phyloP scores from a whole-genome alignment of 148 eudicot species.

The Arbutus unedo region DNA sequence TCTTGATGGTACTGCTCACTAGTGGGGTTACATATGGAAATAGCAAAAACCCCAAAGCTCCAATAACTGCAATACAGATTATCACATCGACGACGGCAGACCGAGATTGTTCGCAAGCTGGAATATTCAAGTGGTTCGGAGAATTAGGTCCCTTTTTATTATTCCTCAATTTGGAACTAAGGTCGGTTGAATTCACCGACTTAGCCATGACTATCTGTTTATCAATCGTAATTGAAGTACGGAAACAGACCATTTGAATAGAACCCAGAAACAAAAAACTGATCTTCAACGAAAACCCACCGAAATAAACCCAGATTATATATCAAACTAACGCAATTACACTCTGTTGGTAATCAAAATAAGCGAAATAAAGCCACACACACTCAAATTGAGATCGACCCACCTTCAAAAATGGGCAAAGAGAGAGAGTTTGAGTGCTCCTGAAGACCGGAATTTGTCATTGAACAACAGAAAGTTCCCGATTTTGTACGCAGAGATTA shows the following conservation, averaged over 20 bases:
- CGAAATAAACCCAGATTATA: background rate
- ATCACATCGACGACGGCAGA: conserved; percentile 63
- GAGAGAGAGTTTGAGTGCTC: conserved; percentile 5
- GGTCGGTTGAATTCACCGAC: conserved; percentile 42
- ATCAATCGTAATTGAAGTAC: conserved; percentile 39
- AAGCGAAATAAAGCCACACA: background rate
- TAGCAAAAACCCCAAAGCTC: conserved; percentile 65
- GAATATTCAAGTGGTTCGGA: conserved; percentile 35
- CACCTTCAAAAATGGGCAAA: background rate
- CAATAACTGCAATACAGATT: conserved; percentile 64
- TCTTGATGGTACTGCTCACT: conserved; percentile 25
- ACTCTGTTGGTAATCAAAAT: no score
- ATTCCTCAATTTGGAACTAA: conserved; percentile 43
- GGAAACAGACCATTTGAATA: conserved; percentile 38
- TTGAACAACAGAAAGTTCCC: background rate
- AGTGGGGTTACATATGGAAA: conserved; percentile 52
- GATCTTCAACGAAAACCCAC: background rate
- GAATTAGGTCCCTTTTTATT: conserved; percentile 35
- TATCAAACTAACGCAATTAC: background rate
- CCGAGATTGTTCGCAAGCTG: conserved; percentile 54
- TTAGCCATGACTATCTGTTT: conserved; percentile 55
- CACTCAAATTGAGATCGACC: conserved; percentile 17
- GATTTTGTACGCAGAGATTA: background rate
- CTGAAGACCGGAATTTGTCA: conserved; percentile 9
- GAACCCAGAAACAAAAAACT: conserved; percentile 15